Conservation (phyloP, 257 asterid species). For the Gentiana macrophylla region DNA sequence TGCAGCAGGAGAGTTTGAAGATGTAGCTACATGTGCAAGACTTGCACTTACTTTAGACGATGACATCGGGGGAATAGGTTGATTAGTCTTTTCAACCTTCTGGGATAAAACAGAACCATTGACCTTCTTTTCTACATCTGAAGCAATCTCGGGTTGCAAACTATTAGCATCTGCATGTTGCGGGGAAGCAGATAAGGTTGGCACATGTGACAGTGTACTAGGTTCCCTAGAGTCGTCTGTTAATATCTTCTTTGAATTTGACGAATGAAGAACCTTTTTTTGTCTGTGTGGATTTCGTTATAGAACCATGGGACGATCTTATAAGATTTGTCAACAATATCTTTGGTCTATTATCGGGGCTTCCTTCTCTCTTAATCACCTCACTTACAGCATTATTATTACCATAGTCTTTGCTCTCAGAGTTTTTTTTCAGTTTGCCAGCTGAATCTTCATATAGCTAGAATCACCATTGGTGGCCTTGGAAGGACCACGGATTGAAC, state of each 20-base stretch:
- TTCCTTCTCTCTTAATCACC: slow-evolving; percentile 42
- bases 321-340: slow-evolving; percentile 52
- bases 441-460: slow-evolving; percentile 29
- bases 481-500: slow-evolving; percentile 23
- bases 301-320: slow-evolving; percentile 28
- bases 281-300: slow-evolving; percentile 35
- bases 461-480: slow-evolving; percentile 31
- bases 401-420: slow-evolving; percentile 37
- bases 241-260: slow-evolving; percentile 38
- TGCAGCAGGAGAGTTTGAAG: slow-evolving; percentile 49
- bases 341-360: slow-evolving; percentile 39
- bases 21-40: slow-evolving; percentile 37
- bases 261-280: slow-evolving; percentile 36
- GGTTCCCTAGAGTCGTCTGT: slow-evolving; percentile 42
- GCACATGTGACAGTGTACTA: slow-evolving; percentile 25
- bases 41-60: slow-evolving; percentile 51
- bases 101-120: slow-evolving; percentile 31
- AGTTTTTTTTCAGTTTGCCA: slow-evolving; percentile 31
- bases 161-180: slow-evolving; percentile 38
- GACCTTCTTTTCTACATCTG: slow-evolving; percentile 41
- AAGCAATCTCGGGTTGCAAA: slow-evolving; percentile 30
- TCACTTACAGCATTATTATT: slow-evolving; percentile 15
- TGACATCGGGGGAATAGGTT: slow-evolving; percentile 28
- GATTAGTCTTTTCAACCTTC: slow-evolving; percentile 56
- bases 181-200: slow-evolving; percentile 25